Evolutionary conservation across 176 grass and related monocot species (phyloP).

Genomic region (Ensete glaucum): DNA sequence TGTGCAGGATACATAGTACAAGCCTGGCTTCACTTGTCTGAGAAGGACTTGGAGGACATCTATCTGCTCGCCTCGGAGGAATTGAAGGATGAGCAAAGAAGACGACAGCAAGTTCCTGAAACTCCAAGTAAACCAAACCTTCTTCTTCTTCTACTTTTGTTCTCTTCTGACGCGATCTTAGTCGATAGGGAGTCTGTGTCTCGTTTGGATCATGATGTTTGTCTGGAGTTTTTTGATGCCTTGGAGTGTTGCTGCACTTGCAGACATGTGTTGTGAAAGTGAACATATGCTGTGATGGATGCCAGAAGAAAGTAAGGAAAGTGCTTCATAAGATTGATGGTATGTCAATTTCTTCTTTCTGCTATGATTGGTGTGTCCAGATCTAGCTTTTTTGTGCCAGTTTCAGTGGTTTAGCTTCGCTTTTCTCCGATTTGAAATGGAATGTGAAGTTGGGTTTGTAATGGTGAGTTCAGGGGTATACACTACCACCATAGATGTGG

Average conservation of each 20-base stretch:
- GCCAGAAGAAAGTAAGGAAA: slow-evolving; percentile 50
- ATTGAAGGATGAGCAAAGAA: neutral
- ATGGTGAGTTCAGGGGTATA: slow-evolving; percentile 50
- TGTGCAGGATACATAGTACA: too few species aligned
- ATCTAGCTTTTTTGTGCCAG: neutral
- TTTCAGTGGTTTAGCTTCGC: neutral
- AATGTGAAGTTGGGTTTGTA: neutral
- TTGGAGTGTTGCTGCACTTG: neutral
- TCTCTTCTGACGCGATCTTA: neutral
- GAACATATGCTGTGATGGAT: slow-evolving; percentile 41
- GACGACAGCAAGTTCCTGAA: neutral
- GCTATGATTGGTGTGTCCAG: neutral
- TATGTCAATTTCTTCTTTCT: neutral
- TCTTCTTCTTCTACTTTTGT: neutral
- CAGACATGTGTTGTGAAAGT: slow-evolving; percentile 34
- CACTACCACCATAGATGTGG: slow-evolving; percentile 39
- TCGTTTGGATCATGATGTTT: too few species aligned
- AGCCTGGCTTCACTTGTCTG: too few species aligned
- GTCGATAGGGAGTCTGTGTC: neutral
- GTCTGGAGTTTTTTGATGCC: too few species aligned
- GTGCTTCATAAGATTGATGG: slow-evolving; percentile 36
- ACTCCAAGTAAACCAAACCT: neutral
- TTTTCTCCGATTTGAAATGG: neutral
- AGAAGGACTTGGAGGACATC: too few species aligned
- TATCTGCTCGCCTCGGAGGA: too few species aligned